Percentiles rank a stretch among this genome's conserved stretches.
Conservation (phyloP, 371 early-diverging fungal genomes). For the Lichtheimia ornata region DNA sequence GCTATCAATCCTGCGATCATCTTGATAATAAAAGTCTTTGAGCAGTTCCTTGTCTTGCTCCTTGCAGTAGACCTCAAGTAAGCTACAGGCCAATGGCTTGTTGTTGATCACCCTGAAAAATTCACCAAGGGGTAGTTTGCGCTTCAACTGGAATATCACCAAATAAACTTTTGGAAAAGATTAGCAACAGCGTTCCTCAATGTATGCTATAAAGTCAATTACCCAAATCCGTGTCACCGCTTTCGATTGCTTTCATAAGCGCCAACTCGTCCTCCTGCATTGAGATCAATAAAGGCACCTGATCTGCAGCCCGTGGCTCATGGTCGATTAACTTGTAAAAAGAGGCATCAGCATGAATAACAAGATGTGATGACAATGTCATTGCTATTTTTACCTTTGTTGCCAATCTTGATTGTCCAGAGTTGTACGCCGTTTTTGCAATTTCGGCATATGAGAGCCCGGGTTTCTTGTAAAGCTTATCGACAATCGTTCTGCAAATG, state of each 20-base stretch:
- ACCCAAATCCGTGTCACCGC: constrained; percentile 94
- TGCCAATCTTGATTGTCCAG: constrained; percentile 87
- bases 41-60: constrained; percentile 78
- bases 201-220: constrained; percentile 5
- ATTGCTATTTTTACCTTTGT: constrained; percentile 59
- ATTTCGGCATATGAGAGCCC: constrained; percentile 89
- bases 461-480: constrained; percentile 72
- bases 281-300: constrained; percentile 91
- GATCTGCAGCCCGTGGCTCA: constrained; percentile 92
- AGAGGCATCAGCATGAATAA: neutral
- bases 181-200: neutral
- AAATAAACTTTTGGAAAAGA: constrained; percentile 72
- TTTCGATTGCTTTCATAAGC: constrained; percentile 87
- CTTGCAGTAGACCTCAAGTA: constrained; percentile 83
- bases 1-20: constrained; percentile 78
- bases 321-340: constrained; percentile 73
- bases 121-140: constrained; percentile 81
- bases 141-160: constrained; percentile 85
- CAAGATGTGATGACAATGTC: neutral
- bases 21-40: constrained; percentile 94
- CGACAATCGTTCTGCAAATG: constrained; percentile 76
- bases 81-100: constrained; percentile 78
- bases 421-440: constrained; percentile 87
- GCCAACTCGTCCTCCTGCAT: constrained; percentile 92
- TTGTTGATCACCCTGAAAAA: constrained; percentile 87